Percentiles rank a stretch among this genome's conserved stretches.
Conservation (phyloP, 2,329 filamentous ascomycete species). For the Diaporthe capsici region DNA sequence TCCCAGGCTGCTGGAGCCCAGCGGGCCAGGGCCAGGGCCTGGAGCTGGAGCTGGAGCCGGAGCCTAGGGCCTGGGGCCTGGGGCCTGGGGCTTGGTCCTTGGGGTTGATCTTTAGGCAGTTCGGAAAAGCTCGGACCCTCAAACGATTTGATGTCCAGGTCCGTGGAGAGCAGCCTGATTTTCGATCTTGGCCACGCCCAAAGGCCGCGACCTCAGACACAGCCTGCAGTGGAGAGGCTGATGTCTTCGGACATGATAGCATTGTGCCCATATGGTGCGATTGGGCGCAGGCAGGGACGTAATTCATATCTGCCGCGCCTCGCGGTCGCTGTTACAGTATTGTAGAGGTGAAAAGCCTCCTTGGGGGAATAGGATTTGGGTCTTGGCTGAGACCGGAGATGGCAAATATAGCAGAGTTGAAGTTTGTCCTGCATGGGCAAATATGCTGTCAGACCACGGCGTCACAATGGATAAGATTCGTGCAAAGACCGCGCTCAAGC, state of each 20-base stretch:
- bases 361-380: background rate
- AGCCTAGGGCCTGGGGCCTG: background rate
- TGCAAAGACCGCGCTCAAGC: conserved; percentile 1
- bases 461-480: background rate
- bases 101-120: background rate
- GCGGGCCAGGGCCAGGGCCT: background rate
- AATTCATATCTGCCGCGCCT: background rate
- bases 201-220: conserved; percentile 16
- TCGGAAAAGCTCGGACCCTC: conserved; percentile 3
- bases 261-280: background rate
- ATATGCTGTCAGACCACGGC: background rate
- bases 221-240: background rate
- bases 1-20: conserved; percentile 21
- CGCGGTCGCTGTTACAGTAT: background rate
- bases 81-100: background rate
- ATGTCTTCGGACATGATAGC: background rate
- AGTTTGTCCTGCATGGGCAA: background rate
- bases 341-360: background rate
- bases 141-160: background rate
- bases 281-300: background rate
- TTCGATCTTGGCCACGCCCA: too few relatives aligned
- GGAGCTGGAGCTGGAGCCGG: background rate
- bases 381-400: background rate
- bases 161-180: background rate
- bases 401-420: conserved; percentile 11